Evolutionary conservation across 2,329 filamentous ascomycete species (phyloP).

Genomic region (Talaromyces verruculosus): DNA sequence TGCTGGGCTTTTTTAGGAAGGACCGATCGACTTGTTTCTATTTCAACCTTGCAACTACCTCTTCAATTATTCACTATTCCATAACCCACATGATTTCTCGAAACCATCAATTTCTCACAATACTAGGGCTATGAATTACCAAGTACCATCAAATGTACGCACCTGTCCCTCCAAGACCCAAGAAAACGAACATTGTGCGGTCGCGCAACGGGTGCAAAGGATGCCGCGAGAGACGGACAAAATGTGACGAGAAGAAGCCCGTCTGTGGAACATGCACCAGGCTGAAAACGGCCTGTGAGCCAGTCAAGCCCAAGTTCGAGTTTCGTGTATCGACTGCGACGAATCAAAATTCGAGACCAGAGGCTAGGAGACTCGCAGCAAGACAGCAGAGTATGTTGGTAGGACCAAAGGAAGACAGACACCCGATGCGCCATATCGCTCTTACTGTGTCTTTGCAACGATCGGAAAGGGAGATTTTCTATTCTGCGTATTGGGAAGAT

Average conservation of each 20-base stretch:
- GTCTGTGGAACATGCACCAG: background rate
- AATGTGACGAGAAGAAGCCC: conserved; percentile 12
- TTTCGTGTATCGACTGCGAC: background rate
- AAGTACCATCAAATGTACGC: background rate
- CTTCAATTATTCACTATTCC: background rate
- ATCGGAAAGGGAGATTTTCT: background rate
- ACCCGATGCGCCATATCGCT: background rate
- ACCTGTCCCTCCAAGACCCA: background rate
- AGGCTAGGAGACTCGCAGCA: background rate
- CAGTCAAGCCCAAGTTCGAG: background rate
- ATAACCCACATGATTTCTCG: background rate
- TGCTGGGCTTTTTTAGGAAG: background rate
- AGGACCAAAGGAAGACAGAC: background rate
- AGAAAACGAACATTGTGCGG: conserved; percentile 17
- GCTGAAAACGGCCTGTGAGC: background rate
- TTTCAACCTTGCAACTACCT: background rate
- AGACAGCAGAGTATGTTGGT: background rate
- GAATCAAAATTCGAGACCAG: background rate
- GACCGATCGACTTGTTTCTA: background rate
- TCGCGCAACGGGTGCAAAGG: conserved; percentile 16
- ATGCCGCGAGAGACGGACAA: conserved; percentile 4
- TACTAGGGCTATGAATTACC: background rate
- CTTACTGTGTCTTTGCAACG: background rate
- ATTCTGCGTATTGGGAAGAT: background rate
- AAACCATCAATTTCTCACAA: background rate